Percentiles rank a stretch among this genome's conserved stretches.
phyloP scores from a whole-genome alignment of 139 green algal genomes.

The Micractinium conductrix region DNA sequence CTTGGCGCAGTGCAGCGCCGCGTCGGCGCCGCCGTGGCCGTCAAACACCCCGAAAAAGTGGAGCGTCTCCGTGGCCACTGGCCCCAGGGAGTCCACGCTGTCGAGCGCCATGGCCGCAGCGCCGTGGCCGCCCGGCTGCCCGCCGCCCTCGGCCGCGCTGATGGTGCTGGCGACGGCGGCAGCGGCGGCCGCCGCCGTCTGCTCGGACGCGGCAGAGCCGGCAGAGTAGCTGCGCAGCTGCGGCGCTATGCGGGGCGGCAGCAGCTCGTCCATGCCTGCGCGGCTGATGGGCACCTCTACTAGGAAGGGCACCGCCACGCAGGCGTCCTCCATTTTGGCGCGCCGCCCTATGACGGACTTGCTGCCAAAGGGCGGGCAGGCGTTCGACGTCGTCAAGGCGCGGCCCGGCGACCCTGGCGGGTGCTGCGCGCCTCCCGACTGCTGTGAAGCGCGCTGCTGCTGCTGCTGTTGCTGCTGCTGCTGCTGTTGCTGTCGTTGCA shows the following conservation, averaged over 20 bases:
- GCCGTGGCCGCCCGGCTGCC: neutral
- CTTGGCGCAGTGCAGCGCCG: conserved; percentile 68
- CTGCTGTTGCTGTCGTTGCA: neutral
- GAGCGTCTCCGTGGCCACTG: conserved; percentile 44
- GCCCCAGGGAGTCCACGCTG: neutral
- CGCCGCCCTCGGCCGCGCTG: neutral
- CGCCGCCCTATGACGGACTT: conserved; percentile 74
- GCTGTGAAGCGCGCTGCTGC: neutral
- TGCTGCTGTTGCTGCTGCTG: conserved; percentile 22
- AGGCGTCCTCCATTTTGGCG: conserved; percentile 79
- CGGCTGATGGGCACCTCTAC: conserved; percentile 54
- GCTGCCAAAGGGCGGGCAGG: conserved; percentile 70
- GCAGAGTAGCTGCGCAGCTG: conserved; percentile 42
- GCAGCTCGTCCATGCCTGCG: conserved; percentile 42
- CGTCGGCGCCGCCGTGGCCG: conserved; percentile 79
- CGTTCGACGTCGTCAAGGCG: neutral
- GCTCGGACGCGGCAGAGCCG: neutral
- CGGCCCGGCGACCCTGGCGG: neutral
- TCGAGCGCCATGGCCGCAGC: neutral
- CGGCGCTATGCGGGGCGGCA: conserved; percentile 59
- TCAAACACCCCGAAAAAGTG: conserved; percentile 90
- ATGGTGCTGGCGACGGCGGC: neutral
- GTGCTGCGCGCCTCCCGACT: too few species aligned
- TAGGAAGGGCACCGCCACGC: conserved; percentile 69
- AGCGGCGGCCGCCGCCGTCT: neutral